Base-by-base conservation (phyloP, 345 rosid species). In the Nephelium lappaceum region DNA sequence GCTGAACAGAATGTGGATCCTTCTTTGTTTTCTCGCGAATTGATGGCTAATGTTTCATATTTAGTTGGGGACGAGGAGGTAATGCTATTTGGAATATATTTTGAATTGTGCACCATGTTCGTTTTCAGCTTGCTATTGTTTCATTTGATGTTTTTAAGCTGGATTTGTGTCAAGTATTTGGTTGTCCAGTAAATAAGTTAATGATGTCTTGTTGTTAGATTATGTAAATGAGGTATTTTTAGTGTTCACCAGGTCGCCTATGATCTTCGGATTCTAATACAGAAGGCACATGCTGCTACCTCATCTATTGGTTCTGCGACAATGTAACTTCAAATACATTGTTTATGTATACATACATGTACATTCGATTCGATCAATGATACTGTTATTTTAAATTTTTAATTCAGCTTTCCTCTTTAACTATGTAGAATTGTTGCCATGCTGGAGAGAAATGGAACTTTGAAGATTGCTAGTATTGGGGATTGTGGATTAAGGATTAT, bases 1-100 rank as follows among this genome's bases (percentile, higher is more conserved):
- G 98, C 95, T 78, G 97, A 89, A 82, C 81, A 85, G 79, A 87
- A 95, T 82, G 97, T 95, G 85, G 98, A 95, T 83, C 95, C 98
- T 82, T 88, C 97, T 12, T 75, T 95, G 51, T 95, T 95, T 64
- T 87, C 98, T 8, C 84, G 70, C 73, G 97, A 95, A 81, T 80
- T 95, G 75, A 91, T 93, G 90, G 78, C 88, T 41, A 90, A 89
- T 84, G 93, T 91, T 85, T 88, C 88, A 47, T 77, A 78, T 79
- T 38, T 93, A 0, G 89, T 92, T 21, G 87, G 62, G 74, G 88
- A 91, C 75, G 89, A 83, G 74, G 93, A 88, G 89, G 98, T 93
- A 76, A 51, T 18, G 8, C 18, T 51, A 49, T 51, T 27, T 9
- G 31, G 24, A 69, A 14, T 14, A 60, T n/a, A 41, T 19, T 36